phyloP scores from a whole-genome alignment of 371 early-diverging fungal species.

The Actinomucor elegans region DNA sequence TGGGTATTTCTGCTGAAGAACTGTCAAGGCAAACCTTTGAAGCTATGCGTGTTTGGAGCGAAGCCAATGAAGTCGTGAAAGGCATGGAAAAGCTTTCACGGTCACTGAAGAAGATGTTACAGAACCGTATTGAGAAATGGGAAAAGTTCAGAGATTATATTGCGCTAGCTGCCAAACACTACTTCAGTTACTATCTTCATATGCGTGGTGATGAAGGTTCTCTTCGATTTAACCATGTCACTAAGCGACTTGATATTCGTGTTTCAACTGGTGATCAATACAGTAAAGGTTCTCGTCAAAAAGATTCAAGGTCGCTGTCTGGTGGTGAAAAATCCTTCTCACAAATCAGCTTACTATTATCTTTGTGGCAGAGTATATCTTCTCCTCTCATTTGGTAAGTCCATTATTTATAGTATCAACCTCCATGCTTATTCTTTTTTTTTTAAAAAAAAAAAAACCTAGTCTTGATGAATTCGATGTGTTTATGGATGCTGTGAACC shows the following conservation, averaged over 20 bases:
- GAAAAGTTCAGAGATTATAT: constrained; percentile 70
- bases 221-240: constrained; percentile 80
- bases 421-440: too few relatives aligned
- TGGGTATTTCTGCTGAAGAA: constrained; percentile 53
- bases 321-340: constrained; percentile 99
- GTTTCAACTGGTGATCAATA: constrained; percentile 48
- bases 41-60: constrained; percentile 50
- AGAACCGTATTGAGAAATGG: constrained; percentile 66
- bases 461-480: constrained; percentile 99
- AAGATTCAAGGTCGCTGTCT: constrained; percentile 89
- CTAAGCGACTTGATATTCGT: constrained; percentile 66
- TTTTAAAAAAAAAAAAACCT: too few relatives aligned
- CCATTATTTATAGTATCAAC: too few relatives aligned
- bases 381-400: constrained; percentile 89
- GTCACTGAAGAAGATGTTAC: constrained; percentile 51
- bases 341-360: constrained; percentile 93
- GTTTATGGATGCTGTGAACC: constrained; percentile 99
- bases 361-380: constrained; percentile 96
- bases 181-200: constrained; percentile 74
- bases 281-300: constrained; percentile 53
- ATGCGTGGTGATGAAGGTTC: constrained; percentile 89
- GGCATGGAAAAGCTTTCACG: constrained; percentile 42
- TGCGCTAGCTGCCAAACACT: constrained; percentile 66
- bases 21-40: constrained; percentile 51
- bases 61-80: constrained; percentile 59